These are phyloP conservation scores for Pycnococcus provasolii DNA, from an alignment of 139 green algal species.

Conservation along the genomic window DNA sequence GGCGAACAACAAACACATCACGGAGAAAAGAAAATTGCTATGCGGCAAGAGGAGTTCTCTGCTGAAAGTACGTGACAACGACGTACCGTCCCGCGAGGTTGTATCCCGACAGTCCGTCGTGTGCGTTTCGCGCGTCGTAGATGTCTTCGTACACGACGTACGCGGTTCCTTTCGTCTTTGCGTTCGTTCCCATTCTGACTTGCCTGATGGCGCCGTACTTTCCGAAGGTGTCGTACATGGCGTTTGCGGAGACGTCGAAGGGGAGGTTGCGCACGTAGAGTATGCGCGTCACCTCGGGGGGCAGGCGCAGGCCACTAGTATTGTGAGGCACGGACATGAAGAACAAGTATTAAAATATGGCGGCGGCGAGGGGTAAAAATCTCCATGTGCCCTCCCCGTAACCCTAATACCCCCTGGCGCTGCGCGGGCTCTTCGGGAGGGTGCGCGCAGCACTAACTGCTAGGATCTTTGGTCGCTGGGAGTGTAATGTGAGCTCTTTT, in stretches of 20 bases:
- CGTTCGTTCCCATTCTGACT: constrained; percentile 62
- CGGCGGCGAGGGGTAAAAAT: too few species aligned
- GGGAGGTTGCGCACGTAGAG: constrained; percentile 79
- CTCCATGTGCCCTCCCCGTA: too few species aligned
- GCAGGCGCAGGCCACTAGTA: constrained; percentile 16
- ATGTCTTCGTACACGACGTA: constrained; percentile 99
- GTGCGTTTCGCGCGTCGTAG: constrained; percentile 89
- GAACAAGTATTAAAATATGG: too few species aligned
- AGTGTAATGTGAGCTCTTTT: too few species aligned
- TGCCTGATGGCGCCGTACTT: constrained; percentile 93
- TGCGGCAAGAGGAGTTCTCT: background rate
- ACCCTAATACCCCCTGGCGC: too few species aligned
- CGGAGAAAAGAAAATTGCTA: background rate
- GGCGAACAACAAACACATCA: background rate
- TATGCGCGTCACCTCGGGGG: constrained; percentile 41
- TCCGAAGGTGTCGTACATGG: constrained; percentile 94
- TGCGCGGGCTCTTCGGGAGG: too few species aligned
- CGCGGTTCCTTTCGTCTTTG: constrained; percentile 84
- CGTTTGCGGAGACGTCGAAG: constrained; percentile 89
- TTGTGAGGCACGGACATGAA: too few species aligned
- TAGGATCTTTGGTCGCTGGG: too few species aligned
- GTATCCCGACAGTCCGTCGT: constrained; percentile 85
- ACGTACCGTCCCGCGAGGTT: constrained; percentile 81
- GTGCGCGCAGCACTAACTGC: too few species aligned
- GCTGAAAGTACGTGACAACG: constrained; percentile 71